Evolutionary conservation across 257 asterid species (phyloP).

Genomic region (Orobanche coerulescens): DNA sequence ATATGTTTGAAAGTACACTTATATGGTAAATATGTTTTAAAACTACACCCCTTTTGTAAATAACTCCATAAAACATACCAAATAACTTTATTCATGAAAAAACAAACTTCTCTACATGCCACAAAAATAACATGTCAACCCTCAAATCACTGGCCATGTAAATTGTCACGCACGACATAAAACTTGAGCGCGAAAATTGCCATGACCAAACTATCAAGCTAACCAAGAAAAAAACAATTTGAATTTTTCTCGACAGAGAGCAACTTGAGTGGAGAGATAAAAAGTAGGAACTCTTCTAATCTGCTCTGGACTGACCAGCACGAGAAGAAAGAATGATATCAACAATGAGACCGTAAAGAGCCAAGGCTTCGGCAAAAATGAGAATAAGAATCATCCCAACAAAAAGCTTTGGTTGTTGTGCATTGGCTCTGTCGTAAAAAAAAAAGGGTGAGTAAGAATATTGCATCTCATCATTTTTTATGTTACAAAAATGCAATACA

Average conservation of each 20-base stretch:
- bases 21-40: too few relatives aligned
- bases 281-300: slow-evolving; percentile 32
- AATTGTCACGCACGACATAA: slow-evolving; percentile 18
- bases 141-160: slow-evolving; percentile 22
- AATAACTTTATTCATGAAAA: slow-evolving; percentile 24
- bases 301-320: slow-evolving; percentile 63
- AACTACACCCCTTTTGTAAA: too few relatives aligned
- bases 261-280: not conserved
- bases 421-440: slow-evolving; percentile 49
- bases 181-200: slow-evolving; percentile 14
- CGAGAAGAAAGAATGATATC: slow-evolving; percentile 53
- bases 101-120: slow-evolving; percentile 26
- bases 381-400: slow-evolving; percentile 75
- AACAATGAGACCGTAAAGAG: slow-evolving; percentile 69
- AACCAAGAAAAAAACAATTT: slow-evolving; percentile 17
- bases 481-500: too few relatives aligned
- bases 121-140: slow-evolving; percentile 24
- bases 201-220: slow-evolving; percentile 10
- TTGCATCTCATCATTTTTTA: not conserved
- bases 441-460: not conserved
- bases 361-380: slow-evolving; percentile 24
- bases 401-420: slow-evolving; percentile 71
- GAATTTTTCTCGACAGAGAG: slow-evolving; percentile 13
- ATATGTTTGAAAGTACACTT: too few relatives aligned
- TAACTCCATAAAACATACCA: slow-evolving; percentile 3